phyloP scores from a whole-genome alignment of 73 alveolate genomes.

The Tetrahymena malaccensis region DNA sequence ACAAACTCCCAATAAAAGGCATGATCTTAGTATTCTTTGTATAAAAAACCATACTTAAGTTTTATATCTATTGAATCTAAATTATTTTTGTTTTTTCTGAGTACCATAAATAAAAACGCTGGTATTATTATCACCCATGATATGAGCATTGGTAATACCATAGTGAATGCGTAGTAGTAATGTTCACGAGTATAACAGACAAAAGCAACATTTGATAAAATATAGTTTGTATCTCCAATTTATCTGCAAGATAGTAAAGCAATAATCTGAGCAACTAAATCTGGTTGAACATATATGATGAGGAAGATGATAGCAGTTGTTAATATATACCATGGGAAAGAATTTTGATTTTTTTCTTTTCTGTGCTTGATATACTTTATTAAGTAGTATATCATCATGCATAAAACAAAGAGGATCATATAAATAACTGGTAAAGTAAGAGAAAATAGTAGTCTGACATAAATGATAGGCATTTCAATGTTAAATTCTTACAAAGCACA shows the following conservation, averaged over 20 bases:
- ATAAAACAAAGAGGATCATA: background rate
- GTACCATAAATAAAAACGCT: background rate
- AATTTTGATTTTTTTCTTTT: background rate
- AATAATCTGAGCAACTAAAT: background rate
- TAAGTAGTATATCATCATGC: background rate
- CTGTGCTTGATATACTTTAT: background rate
- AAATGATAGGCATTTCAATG: background rate
- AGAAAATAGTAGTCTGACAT: background rate
- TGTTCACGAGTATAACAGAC: conserved; percentile 5
- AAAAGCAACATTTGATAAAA: background rate
- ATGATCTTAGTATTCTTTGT: background rate
- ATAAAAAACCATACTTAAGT: conserved; percentile 19
- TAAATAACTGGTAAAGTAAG: background rate
- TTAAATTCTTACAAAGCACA: background rate
- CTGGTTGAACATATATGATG: background rate
- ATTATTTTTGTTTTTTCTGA: background rate
- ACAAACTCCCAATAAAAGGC: conserved; percentile 27
- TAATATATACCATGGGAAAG: background rate
- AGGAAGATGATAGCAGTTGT: background rate
- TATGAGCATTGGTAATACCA: conserved; percentile 10
- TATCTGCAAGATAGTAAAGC: conserved; percentile 9
- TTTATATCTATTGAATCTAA: background rate
- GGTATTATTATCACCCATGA: conserved; percentile 23
- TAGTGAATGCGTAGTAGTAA: background rate
- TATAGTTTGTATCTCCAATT: background rate